These are phyloP conservation scores for Morella rubra DNA, from an alignment of 306 rosid genomes.

Conservation along the genomic window DNA sequence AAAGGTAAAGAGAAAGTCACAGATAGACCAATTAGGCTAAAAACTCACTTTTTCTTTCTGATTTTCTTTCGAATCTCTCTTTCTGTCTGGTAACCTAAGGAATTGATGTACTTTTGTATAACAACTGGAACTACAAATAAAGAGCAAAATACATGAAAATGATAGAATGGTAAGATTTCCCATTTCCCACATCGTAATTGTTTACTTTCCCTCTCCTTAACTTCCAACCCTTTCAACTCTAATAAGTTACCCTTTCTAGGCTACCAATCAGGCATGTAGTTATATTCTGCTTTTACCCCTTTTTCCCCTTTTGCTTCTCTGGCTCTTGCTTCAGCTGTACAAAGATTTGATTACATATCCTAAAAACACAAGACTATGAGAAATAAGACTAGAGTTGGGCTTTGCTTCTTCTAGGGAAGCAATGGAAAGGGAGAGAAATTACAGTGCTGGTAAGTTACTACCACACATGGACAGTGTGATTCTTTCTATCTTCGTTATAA, in stretches of 20 bases:
- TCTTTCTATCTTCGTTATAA: conserved; percentile 37
- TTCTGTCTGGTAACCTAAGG: conserved; percentile 35
- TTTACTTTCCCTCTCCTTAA: conserved; percentile 3
- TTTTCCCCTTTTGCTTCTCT: conserved; percentile 13
- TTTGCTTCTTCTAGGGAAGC: conserved; percentile 30
- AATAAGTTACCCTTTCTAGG: conserved; percentile 23
- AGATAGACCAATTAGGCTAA: conserved; percentile 26
- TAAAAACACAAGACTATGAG: conserved; percentile 33
- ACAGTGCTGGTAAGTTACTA: conserved; percentile 46
- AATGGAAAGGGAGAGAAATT: conserved; percentile 29
- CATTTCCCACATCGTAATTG: conserved; percentile 10
- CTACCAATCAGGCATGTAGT: conserved; percentile 44
- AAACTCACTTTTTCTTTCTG: conserved; percentile 31
- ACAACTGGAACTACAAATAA: conserved; percentile 40
- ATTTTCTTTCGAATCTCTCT: conserved; percentile 44
- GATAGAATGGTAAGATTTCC: conserved; percentile 17
- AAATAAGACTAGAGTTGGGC: conserved; percentile 31
- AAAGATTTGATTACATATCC: conserved; percentile 46
- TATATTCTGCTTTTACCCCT: conserved; percentile 29
- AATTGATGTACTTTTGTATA: conserved; percentile 38
- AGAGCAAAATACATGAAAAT: conserved; percentile 8
- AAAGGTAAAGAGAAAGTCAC: not conserved
- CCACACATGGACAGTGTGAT: conserved; percentile 40
- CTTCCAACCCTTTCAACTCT: conserved; percentile 3
- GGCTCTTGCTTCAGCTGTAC: conserved; percentile 57